Evolutionary conservation across 176 grass and related monocot genomes (phyloP).

Genomic region (Oryza rufipogon): DNA sequence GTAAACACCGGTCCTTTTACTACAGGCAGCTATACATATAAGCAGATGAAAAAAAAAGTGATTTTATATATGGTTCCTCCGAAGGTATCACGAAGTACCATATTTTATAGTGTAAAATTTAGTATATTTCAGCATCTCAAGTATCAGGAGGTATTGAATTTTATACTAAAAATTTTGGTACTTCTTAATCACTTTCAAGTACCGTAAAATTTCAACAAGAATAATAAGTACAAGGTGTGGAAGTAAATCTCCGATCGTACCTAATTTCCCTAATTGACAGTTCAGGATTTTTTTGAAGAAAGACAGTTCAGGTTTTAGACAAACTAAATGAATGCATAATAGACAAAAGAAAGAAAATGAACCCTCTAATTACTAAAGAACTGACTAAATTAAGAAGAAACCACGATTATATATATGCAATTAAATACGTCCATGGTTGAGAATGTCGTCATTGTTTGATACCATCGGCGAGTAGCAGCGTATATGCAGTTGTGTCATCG

Average conservation of each 20-base stretch:
- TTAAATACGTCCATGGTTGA: neutral
- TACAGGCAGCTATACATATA: neutral
- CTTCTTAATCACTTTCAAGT: too few species aligned
- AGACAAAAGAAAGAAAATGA: neutral
- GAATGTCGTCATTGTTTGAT: constrained; percentile 16
- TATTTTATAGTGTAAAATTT: too few species aligned
- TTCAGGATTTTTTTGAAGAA: too few species aligned
- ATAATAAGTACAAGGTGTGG: neutral
- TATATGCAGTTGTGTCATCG: neutral
- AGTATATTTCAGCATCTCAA: too few species aligned
- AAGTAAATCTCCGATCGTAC: neutral
- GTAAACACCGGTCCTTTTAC: neutral
- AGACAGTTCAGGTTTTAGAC: neutral
- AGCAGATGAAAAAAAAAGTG: too few species aligned
- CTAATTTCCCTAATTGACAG: neutral
- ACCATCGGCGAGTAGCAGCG: neutral
- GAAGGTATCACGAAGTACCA: too few species aligned
- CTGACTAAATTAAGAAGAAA: neutral
- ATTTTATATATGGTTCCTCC: too few species aligned
- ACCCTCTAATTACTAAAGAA: neutral
- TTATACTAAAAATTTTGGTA: too few species aligned
- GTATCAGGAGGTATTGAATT: too few species aligned
- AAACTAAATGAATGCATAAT: neutral
- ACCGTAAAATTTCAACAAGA: neutral
- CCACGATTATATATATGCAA: neutral